Base-by-base conservation (phyloP, 768 basidiomycete species). In the Boletus sp. region DNA sequence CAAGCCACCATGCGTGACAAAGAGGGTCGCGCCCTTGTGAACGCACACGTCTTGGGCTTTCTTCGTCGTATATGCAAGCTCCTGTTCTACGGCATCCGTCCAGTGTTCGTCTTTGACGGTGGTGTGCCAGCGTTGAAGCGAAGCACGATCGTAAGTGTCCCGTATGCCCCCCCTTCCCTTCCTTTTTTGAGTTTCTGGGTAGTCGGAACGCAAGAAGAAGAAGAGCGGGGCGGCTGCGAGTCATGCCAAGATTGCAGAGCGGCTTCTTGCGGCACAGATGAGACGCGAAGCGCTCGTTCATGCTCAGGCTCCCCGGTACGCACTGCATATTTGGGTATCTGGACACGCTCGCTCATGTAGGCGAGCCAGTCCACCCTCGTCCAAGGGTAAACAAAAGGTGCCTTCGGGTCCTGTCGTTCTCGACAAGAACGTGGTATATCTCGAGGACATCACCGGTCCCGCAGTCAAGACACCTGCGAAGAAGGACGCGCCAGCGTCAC, bases 1-100 rank as follows among this genome's bases (percentile, higher is more conserved):
- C 96, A 98, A 74, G 95, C 96, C 21, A 98, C 97, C 9, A 98
- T 98, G 95, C 84, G 97, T 23, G 95, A 96, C 72, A 98, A 93
- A 66, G 93, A 98, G 54, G 97, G 97, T 27, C 84, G 86, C 23
- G 90, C 82, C 13, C 74, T 99, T 41, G 83, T 88, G 49, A 98
- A 98, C 65, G 95, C 96, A 1, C 97, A 98, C 72, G 85, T 99
- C 15, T 75, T 98, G 41, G 94, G 96, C 52, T 91, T 91, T 70
- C 74, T 92, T 41, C 81, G 96, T 30, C 82, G 97, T 2, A 97
- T 98, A 53, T 85, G 87, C 72, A 98, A 98, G 72, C 79, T 99
- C 30, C 73, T 99, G 40, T 98, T 95, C 74, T 94, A 97, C 66
- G 97, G 97, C 13, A 96, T 98, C 68, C 95, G 91, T 69, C 97